Percentiles rank a stretch among this genome's conserved stretches.
phyloP scores from a whole-genome alignment of 164 flowering plant genomes.

The Chloranthus sessilifolius region DNA sequence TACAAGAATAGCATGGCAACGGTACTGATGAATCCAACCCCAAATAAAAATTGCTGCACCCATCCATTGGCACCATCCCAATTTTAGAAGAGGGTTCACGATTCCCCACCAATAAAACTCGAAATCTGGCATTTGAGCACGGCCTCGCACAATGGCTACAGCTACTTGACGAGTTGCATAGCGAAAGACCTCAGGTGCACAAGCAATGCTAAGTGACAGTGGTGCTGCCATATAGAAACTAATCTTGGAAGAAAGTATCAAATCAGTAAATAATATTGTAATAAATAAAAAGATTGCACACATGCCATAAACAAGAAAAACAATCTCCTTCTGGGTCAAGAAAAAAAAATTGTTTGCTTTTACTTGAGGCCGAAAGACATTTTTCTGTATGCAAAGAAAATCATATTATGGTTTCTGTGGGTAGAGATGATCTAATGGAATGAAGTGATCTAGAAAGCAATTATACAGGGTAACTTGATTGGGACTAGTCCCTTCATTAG shows the following conservation, averaged over 20 bases:
- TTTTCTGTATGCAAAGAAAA: too few relatives aligned
- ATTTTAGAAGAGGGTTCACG: constrained; percentile 47
- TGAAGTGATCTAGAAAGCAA: too few relatives aligned
- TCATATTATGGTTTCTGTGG: too few relatives aligned
- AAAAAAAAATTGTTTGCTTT: too few relatives aligned
- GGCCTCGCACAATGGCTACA: constrained; percentile 51
- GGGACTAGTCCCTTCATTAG: too few relatives aligned
- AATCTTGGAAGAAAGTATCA: constrained; percentile 17
- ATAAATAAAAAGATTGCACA: too few relatives aligned
- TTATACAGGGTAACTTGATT: too few relatives aligned
- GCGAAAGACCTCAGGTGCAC: constrained; percentile 40
- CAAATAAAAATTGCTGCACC: constrained; percentile 68
- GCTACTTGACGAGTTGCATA: constrained; percentile 28
- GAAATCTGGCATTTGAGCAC: constrained; percentile 26
- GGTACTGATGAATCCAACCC: constrained; percentile 88
- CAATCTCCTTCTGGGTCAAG: too few relatives aligned
- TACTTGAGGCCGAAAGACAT: too few relatives aligned
- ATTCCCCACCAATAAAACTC: constrained; percentile 46
- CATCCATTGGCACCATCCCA: constrained; percentile 64
- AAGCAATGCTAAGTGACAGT: constrained; percentile 58
- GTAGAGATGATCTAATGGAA: too few relatives aligned
- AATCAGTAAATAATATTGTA: constrained; percentile 6
- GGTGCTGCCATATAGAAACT: constrained; percentile 92
- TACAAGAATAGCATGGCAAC: constrained; percentile 86
- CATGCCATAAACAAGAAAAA: too few relatives aligned